These are phyloP conservation scores for Apocynum venetum DNA, from an alignment of 257 asterid species.

Conservation along the genomic window DNA sequence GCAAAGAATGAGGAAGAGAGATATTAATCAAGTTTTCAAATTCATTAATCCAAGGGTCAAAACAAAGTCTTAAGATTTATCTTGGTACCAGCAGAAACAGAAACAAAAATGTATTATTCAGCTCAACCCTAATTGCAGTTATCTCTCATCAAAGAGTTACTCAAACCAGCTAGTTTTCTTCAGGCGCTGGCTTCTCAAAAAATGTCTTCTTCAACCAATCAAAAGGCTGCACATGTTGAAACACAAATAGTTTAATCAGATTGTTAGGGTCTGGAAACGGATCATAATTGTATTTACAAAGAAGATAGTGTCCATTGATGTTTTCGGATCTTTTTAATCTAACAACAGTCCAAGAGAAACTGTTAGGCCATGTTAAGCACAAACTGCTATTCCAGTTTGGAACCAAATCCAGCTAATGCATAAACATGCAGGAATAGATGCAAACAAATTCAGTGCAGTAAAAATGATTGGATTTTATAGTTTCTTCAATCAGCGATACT, in stretches of 20 bases:
- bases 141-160: conserved; percentile 24
- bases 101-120: conserved; percentile 23
- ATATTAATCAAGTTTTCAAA: neutral
- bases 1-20: neutral
- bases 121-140: conserved; percentile 25
- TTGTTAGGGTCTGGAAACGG: neutral
- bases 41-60: conserved; percentile 4
- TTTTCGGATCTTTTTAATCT: neutral
- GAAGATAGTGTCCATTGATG: neutral
- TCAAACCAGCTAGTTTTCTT: conserved; percentile 38
- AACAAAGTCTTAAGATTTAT: neutral
- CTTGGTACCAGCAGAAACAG: conserved; percentile 7
- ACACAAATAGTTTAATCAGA: neutral
- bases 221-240: conserved; percentile 62
- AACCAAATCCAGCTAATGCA: no score
- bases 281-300: neutral
- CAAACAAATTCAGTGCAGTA: neutral
- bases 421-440: neutral
- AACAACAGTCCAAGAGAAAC: neutral
- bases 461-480: neutral
- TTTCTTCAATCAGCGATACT: neutral
- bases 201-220: conserved; percentile 83
- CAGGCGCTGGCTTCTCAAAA: conserved; percentile 61
- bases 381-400: neutral
- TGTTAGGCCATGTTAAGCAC: neutral